A percentile compares a stretch with the other conserved stretches of the same genome.
Conservation (phyloP, 306 rosid genomes). For the Phaseolus lunatus region DNA sequence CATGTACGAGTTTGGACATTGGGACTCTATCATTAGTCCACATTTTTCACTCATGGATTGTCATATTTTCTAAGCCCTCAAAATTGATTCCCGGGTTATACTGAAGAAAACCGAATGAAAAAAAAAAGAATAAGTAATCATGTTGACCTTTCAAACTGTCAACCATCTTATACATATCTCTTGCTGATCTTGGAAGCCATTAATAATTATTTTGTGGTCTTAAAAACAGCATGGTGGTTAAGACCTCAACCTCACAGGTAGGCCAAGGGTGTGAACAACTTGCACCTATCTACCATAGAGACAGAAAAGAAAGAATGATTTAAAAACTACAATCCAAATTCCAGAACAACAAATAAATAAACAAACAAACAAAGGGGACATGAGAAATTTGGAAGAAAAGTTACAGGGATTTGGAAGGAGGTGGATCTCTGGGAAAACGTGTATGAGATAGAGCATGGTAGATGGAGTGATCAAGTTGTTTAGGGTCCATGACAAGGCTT, state of each 20-base stretch:
- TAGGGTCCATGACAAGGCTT: conserved; percentile 71
- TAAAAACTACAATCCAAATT: background rate
- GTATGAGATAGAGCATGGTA: conserved; percentile 64
- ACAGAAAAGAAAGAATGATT: background rate
- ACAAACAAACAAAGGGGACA: background rate
- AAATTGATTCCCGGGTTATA: conserved; percentile 21
- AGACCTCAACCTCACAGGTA: conserved; percentile 41
- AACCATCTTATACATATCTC: background rate
- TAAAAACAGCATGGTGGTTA: conserved; percentile 28
- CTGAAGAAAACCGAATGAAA: conserved; percentile 8
- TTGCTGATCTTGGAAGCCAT: background rate
- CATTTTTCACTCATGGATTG: conserved; percentile 38
- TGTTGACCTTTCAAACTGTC: background rate
- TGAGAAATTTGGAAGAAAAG: conserved; percentile 26
- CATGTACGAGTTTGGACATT: background rate
- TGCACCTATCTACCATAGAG: conserved; percentile 23
- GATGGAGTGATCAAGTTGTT: conserved; percentile 53
- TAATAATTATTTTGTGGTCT: conserved; percentile 15
- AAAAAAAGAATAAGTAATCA: background rate
- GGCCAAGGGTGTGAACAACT: conserved; percentile 33
- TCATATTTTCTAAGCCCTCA: conserved; percentile 12
- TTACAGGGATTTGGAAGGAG: conserved; percentile 78
- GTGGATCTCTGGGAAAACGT: conserved; percentile 68
- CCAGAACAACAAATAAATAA: background rate
- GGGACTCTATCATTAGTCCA: background rate